Percentiles rank a stretch among this genome's conserved stretches.
Evolutionary conservation across 306 rosid genomes (phyloP).

Genomic region (Glycine latifolia): DNA sequence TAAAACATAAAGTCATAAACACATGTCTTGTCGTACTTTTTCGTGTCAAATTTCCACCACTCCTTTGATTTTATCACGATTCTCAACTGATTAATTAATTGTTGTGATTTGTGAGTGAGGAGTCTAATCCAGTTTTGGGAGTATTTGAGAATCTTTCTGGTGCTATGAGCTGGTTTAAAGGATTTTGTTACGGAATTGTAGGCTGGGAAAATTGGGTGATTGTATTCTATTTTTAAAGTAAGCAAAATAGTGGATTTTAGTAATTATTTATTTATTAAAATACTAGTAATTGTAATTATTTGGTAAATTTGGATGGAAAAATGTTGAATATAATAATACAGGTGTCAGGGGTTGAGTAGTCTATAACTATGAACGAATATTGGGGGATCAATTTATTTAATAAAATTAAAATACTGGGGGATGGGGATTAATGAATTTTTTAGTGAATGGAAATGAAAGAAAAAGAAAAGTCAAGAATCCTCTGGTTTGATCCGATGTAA

Average conservation of each 20-base stretch:
- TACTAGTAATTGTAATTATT: neutral
- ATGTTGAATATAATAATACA: slow-evolving; percentile 19
- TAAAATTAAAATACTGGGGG: neutral
- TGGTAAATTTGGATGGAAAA: neutral
- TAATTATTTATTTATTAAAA: neutral
- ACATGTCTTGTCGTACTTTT: too few relatives aligned
- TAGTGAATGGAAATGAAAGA: neutral
- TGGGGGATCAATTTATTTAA: neutral
- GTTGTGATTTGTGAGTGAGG: neutral
- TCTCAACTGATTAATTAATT: neutral
- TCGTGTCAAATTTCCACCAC: too few relatives aligned
- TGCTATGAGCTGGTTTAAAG: slow-evolving; percentile 29
- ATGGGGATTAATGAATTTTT: neutral
- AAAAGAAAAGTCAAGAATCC: neutral
- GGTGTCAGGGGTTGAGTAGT: neutral
- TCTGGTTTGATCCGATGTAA: neutral
- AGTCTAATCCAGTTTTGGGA: neutral
- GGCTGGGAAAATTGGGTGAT: slow-evolving; percentile 2
- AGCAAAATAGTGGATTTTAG: neutral
- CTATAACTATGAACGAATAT: neutral
- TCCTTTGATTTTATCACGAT: neutral
- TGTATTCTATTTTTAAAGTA: neutral
- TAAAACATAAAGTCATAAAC: too few relatives aligned
- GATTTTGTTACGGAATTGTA: neutral
- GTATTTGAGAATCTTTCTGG: neutral